Conservation (phyloP, 768 basidiomycete genomes). For the Tubosaeta brunneosetosa region DNA sequence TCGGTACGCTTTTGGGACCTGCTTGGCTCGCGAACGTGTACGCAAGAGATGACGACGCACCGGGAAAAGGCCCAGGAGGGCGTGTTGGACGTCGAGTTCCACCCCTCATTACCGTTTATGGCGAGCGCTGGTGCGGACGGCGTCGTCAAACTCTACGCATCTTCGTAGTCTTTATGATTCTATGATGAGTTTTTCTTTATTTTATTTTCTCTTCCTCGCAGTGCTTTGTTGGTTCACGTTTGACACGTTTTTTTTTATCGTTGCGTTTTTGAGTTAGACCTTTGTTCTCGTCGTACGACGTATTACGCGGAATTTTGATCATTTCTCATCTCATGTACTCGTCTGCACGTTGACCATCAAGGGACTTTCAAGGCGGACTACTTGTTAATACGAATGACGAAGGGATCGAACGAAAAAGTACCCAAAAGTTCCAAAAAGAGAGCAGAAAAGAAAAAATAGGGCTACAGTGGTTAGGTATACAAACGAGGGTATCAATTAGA, state of each 20-base stretch:
- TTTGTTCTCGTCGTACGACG: constrained; percentile 14
- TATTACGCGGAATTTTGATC: constrained; percentile 20
- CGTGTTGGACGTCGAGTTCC: constrained; percentile 82
- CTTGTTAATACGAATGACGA: background rate
- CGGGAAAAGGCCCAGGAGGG: constrained; percentile 89
- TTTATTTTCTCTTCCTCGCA: background rate
- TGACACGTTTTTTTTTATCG: constrained; percentile 3
- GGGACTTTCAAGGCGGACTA: background rate
- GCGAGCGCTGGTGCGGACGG: constrained; percentile 96
- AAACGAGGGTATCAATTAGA: constrained; percentile 21
- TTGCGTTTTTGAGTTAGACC: constrained; percentile 7
- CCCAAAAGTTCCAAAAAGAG: background rate
- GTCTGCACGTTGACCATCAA: too few species aligned
- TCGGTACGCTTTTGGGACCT: constrained; percentile 95
- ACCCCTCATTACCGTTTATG: constrained; percentile 78
- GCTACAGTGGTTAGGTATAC: constrained; percentile 40
- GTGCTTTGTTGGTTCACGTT: constrained; percentile 14
- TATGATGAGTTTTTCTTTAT: background rate
- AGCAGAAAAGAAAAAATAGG: constrained; percentile 17
- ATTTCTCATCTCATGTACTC: constrained; percentile 14
- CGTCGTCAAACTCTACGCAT: constrained; percentile 85
- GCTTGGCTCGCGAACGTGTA: constrained; percentile 69
- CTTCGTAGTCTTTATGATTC: constrained; percentile 44
- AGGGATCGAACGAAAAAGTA: background rate
- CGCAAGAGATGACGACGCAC: constrained; percentile 88